Base-by-base conservation (phyloP, 495 filamentous ascomycete species). In the Penicillium psychrofluorescens region DNA sequence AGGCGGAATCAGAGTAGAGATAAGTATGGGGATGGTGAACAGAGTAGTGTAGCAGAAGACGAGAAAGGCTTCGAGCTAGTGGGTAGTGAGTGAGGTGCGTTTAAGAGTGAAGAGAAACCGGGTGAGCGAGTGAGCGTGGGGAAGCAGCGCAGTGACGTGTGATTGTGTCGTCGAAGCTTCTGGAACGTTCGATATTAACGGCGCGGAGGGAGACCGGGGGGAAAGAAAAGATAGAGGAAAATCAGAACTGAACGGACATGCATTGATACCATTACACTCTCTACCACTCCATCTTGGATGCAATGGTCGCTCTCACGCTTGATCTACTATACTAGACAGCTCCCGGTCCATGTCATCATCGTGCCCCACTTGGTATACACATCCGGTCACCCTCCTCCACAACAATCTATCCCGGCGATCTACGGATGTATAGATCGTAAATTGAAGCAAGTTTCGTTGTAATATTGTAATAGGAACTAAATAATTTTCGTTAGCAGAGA, bases 371-470 rank as follows among this genome's bases (percentile, higher is more conserved):
- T 22, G 15, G 15, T 16, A 16, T 4, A 16, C 15, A 22, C 22
- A 22, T 22, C 22, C 22, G 22, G 22, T 22, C 22, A 22, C 2
- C 22, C 22, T n/a, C 12, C 35, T 50, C 55, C 4, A 77, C 61
- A 11, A 82, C 52, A 38, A 77, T 64, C 40, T 66, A 83, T 86
- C 41, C 84, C 84, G 5, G 22, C 22, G 4, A 22, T 22, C 22
- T 22, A 6, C 22, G 22, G 4, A 22, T 22, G 2, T 22, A 4
- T 16, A 16, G 15, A 16, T 16, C 15, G 15, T 16, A 16, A 16
- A 16, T 16, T 16, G 15, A 16, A 16, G 15, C 15, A 16, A 16
- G 15, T 16, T 16, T 16, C 15, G 15, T 16, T 16, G 15, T 16
- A 16, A 16, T 16, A 16, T 16, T 16, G 15, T 16, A 16, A 16